These are phyloP conservation scores for Cryptococcus maquisensis DNA, from an alignment of 1,284 basidiomycete genomes.

Conservation along the genomic window DNA sequence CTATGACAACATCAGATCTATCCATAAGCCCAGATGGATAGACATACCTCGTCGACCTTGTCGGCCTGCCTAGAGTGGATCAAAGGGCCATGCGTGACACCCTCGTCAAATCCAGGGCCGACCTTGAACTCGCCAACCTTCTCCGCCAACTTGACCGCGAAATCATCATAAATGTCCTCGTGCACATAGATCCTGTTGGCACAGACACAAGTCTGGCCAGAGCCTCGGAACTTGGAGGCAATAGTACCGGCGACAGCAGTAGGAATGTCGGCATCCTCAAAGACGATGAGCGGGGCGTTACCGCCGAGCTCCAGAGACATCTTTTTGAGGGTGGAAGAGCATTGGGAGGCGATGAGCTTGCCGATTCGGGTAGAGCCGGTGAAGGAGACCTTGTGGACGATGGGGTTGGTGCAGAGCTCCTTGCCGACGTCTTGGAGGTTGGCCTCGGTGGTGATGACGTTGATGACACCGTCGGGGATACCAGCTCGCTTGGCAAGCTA, in stretches of 20 bases:
- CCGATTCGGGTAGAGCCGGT: conserved; percentile 88
- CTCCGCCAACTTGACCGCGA: conserved; percentile 39
- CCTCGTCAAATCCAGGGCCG: conserved; percentile 79
- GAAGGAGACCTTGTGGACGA: conserved; percentile 74
- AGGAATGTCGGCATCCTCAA: conserved; percentile 92
- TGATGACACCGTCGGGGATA: conserved; percentile 90
- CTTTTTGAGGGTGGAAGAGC: conserved; percentile 85
- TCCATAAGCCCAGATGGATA: not conserved
- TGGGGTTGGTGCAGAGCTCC: conserved; percentile 43
- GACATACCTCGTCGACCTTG: conserved; percentile 65
- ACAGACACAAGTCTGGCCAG: conserved; percentile 73
- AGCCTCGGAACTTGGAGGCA: conserved; percentile 83
- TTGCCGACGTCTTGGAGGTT: conserved; percentile 42
- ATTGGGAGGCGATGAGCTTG: conserved; percentile 79
- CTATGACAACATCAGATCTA: conserved; percentile 1
- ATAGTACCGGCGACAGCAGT: conserved; percentile 90
- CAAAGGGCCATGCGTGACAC: conserved; percentile 86
- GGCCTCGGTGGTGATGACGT: conserved; percentile 66
- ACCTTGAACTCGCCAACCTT: conserved; percentile 82
- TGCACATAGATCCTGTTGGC: conserved; percentile 47
- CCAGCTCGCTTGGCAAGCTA: conserved; percentile 78
- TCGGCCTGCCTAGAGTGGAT: conserved; percentile 81
- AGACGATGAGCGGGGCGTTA: conserved; percentile 58
- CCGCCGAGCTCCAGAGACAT: conserved; percentile 65
- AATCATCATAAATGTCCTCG: conserved; percentile 47